Conservation (phyloP, 2,329 filamentous ascomycete species). For the Exserohilum rostratum region DNA sequence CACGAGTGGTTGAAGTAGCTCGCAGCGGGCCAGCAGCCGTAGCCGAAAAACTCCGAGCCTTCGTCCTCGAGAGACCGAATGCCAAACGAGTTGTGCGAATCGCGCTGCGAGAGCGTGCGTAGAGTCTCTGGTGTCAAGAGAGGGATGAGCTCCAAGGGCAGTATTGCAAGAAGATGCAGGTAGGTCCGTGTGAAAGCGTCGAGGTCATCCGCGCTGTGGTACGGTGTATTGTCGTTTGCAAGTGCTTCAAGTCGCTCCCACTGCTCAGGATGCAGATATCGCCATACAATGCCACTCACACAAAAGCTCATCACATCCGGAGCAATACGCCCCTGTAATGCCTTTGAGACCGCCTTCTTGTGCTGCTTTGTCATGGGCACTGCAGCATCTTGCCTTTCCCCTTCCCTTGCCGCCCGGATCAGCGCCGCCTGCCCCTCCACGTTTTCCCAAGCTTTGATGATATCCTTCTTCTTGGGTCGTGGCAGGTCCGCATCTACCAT, state of each 20-base stretch:
- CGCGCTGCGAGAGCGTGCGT: conserved; percentile 46
- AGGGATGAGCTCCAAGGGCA: conserved; percentile 46
- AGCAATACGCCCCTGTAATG: conserved; percentile 34
- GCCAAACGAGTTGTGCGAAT: conserved; percentile 57
- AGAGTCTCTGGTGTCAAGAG: conserved; percentile 45
- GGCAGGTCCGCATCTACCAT: conserved; percentile 40
- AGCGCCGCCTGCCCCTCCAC: conserved; percentile 31
- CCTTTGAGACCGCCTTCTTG: conserved; percentile 39
- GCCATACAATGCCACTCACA: conserved; percentile 49
- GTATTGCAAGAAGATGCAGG: conserved; percentile 51
- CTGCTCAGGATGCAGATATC: conserved; percentile 32
- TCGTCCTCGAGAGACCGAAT: conserved; percentile 54
- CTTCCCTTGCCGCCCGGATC: conserved; percentile 34
- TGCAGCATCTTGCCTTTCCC: neutral
- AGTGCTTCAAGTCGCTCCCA: conserved; percentile 48
- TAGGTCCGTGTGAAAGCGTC: conserved; percentile 49
- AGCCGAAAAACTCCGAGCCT: conserved; percentile 57
- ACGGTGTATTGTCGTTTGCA: conserved; percentile 50
- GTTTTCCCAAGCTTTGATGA: conserved; percentile 35
- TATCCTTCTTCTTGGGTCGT: conserved; percentile 37
- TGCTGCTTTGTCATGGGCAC: conserved; percentile 42
- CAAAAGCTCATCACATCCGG: conserved; percentile 53
- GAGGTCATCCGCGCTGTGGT: conserved; percentile 50
- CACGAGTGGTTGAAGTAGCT: conserved; percentile 59
- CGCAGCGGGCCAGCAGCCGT: conserved; percentile 54